Base-by-base conservation (phyloP, 345 rosid genomes). In the Ceriops decandra region DNA sequence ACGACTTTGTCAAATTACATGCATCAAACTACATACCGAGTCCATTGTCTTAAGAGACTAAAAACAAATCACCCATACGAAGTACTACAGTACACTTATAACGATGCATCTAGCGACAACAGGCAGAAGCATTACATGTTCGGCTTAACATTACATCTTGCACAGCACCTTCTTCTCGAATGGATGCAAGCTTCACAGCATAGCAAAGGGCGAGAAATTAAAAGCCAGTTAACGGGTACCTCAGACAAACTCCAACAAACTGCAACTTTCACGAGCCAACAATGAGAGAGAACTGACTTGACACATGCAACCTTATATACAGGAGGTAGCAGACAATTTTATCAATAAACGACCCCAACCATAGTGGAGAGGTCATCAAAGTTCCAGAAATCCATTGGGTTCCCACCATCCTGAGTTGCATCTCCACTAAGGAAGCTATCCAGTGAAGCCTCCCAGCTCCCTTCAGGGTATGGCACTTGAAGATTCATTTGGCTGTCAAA, bases 301-400 rank as follows among this genome's bases (percentile, higher is more conserved):
- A 78, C 92, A 81, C 92, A 81, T 86, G 86, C 83, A 86, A 81
- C 78, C 74, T 89, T 90, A 85, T 89, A 83, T 93, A 84, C 95
- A 93, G 78, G 26, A 36, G 68, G 72, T 63, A 72, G 57, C 62
- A 68, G 62, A 76, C 31, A 52, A 16, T 66, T 72, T 63, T 63
- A 78, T 89, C 77, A 88, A 77, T 82, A 88, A 73, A 69, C 86
- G 49, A 80, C 89, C 66, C 83, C 96, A 9, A 63, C 71, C 72
- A 85, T 58, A 52, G 83, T 35, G 15, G 89, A 72, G 72, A 90
- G 63, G 68, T 95, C 96, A 35, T 86, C 97, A 7, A 90, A 87
- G 82, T 76, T 82, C 99, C 99, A 95, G 30, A 95, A 81, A 26
- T 87, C 92, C 84, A 89, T 64, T 0, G 79, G 38, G 68, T 85